Evolutionary conservation across 1,284 basidiomycete genomes (phyloP).

Genomic region (Cryptococcus wingfieldii): DNA sequence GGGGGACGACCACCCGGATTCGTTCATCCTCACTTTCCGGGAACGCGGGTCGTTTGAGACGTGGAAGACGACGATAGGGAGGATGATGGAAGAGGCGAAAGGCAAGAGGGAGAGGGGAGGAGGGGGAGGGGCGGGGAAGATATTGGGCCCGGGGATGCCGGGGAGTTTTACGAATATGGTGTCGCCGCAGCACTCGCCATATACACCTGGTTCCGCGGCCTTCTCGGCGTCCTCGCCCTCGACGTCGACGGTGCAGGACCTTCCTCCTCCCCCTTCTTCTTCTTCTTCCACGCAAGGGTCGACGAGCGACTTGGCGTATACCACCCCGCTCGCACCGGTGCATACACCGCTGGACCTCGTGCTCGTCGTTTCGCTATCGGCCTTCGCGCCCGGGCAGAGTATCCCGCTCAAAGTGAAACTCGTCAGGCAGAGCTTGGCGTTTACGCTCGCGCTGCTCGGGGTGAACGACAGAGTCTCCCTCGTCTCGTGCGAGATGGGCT

Average conservation of each 20-base stretch:
- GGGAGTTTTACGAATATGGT: neutral
- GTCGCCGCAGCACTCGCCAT: too few species aligned
- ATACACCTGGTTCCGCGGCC: too few species aligned
- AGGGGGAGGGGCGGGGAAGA: conserved; percentile 12
- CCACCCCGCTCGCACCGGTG: conserved; percentile 57
- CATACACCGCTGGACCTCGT: conserved; percentile 90
- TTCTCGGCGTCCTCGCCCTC: neutral
- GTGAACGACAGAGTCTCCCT: conserved; percentile 73
- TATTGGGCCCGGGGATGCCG: neutral
- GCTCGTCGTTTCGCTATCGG: conserved; percentile 81
- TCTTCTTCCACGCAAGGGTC: conserved; percentile 1
- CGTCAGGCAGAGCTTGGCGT: conserved; percentile 77
- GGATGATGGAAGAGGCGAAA: conserved; percentile 55
- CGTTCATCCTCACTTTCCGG: conserved; percentile 90
- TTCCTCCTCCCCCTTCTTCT: conserved; percentile 2
- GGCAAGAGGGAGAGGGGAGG: conserved; percentile 21
- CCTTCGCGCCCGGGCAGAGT: conserved; percentile 61
- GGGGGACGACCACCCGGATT: conserved; percentile 70
- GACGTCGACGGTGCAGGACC: conserved; percentile 4
- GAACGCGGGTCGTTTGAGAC: conserved; percentile 81
- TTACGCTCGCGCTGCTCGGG: conserved; percentile 69
- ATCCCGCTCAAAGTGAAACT: conserved; percentile 69
- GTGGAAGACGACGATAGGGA: conserved; percentile 76
- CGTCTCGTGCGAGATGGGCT: conserved; percentile 80
- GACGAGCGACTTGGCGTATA: conserved; percentile 29